Base-by-base conservation (phyloP, 345 rosid species). In the Brassica rapa region DNA sequence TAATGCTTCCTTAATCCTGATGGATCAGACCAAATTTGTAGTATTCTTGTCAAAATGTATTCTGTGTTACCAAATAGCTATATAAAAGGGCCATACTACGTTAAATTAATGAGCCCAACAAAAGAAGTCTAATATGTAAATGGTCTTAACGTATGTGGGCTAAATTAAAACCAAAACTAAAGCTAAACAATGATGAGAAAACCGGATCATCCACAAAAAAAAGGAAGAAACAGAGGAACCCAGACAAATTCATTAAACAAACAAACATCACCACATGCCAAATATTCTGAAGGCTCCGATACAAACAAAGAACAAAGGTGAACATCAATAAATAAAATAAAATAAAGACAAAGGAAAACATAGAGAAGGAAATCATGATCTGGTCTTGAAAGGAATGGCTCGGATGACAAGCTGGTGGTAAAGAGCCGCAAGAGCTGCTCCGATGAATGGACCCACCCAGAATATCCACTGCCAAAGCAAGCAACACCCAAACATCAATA, bases 381-480 rank as follows among this genome's bases (percentile, higher is more conserved):
- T 68, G 82, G 32, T 11, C 59, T 88, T 89, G 85, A 89, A 89
- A 21, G 94, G 94, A 59, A 89, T 87, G 67, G 94, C 94, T 77
- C 94, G 86, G 83, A 89, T 89, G 81, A 89, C 90, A 43, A 89
- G 85, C 14, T 72, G 82, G 78, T 89, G 94, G 83, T 89, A 89
- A 1, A 89, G 74, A 51, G 94, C 94, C 14, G 94, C 94, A n/a
- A 89, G 88, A 25, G 86, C 89, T 23, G 94, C 94, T 12, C 94
- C 94, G 30, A 87, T 70, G 77, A 89, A 88, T 46, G 94, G 94
- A 24, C 94, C 94, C 0, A 89, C 89, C 94, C 94, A 89, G 84
- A 89, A 89, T 3, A 89, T 81, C 94, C 94, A 89, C 93, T 89
- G 86, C 80, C 41, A 35, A 2, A 32, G 35, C 74, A 15, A 0